Evolutionary conservation across 148 eudicot genomes (phyloP).

Genomic region (Rhododendron ferrugineum): DNA sequence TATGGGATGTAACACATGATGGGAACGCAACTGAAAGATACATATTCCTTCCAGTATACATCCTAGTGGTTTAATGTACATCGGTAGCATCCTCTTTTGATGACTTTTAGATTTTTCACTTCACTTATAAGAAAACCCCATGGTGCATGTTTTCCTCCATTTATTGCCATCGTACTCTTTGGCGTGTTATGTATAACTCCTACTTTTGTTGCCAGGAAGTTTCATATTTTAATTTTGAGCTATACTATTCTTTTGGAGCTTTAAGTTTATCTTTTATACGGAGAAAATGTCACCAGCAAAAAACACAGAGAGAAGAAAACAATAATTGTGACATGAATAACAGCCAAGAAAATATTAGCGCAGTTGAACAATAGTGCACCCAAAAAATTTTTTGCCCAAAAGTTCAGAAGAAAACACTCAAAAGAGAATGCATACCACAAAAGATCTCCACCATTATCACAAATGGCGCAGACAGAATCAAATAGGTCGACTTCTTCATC

Average conservation of each 20-base stretch:
- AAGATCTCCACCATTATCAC: slow-evolving; percentile 83
- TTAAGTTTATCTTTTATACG: background rate
- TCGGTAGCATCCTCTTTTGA: background rate
- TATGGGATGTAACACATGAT: background rate
- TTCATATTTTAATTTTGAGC: background rate
- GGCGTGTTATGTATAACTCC: background rate
- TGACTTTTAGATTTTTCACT: background rate
- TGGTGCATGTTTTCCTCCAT: background rate
- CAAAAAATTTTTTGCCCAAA: background rate
- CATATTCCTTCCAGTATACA: background rate
- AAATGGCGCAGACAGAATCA: slow-evolving; percentile 76
- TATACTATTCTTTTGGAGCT: background rate
- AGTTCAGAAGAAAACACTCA: background rate
- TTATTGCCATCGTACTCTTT: background rate
- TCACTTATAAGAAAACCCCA: background rate
- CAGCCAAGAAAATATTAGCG: background rate
- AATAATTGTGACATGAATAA: background rate
- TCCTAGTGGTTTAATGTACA: background rate
- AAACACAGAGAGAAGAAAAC: background rate
- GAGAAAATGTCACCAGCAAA: background rate
- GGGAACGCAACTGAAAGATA: background rate
- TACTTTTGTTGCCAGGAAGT: background rate
- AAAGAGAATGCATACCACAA: slow-evolving; percentile 40
- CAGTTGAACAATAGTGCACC: background rate
- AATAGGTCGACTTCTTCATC: slow-evolving; percentile 54